These are phyloP conservation scores for Avicennia marina DNA, from an alignment of 257 asterid species.

Conservation along the genomic window DNA sequence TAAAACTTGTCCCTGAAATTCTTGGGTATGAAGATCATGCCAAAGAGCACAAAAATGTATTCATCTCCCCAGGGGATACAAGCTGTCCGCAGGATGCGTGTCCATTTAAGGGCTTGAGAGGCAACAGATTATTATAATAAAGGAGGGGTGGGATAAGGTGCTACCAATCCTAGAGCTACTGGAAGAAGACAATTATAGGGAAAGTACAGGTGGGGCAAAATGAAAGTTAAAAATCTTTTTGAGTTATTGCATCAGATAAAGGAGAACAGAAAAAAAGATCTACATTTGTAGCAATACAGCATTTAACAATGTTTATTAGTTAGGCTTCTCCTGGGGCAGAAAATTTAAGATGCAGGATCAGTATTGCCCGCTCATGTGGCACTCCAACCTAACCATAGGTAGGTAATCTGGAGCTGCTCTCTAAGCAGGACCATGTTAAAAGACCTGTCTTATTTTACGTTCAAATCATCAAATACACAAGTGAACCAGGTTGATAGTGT, in stretches of 20 bases:
- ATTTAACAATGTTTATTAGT: background rate
- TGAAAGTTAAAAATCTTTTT: background rate
- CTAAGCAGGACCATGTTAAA: no score
- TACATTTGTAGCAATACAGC: background rate
- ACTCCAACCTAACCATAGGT: background rate
- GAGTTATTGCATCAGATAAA: background rate
- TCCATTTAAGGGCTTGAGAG: background rate
- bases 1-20: no score
- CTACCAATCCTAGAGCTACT: no score
- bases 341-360: background rate
- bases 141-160: no score
- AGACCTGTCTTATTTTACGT: no score
- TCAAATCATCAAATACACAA: no score
- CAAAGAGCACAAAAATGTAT: conserved; percentile 1
- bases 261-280: background rate
- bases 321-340: background rate
- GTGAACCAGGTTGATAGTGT: background rate
- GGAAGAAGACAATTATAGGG: background rate
- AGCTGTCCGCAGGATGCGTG: background rate
- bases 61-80: background rate
- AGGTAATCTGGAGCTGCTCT: background rate
- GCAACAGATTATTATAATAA: no score
- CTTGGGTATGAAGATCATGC: background rate
- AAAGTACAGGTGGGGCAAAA: background rate
- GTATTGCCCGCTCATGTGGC: background rate